Percentiles rank a stretch among this genome's conserved stretches.
Conservation (phyloP, 805 yeast species). For the Spathaspora hagerdaliae region DNA sequence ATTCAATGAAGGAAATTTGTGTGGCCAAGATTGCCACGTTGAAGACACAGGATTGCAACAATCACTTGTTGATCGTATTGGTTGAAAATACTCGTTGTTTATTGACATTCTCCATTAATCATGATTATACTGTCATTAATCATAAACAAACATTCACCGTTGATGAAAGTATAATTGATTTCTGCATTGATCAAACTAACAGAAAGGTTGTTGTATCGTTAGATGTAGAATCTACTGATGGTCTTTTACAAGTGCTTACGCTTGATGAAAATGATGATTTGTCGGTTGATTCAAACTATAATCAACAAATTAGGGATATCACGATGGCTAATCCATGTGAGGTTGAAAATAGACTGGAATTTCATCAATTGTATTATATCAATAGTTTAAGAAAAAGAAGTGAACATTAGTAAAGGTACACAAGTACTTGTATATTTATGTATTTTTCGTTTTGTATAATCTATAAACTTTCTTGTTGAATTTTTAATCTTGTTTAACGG, state of each 20-base stretch:
- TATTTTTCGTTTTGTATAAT: too few species aligned
- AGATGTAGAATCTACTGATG: constrained; percentile 23
- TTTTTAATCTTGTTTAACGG: too few species aligned
- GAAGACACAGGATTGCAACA: constrained; percentile 3
- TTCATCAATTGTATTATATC: constrained; percentile 48
- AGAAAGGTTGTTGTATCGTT: constrained; percentile 23
- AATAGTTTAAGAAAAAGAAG: constrained; percentile 57
- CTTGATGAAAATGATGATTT: constrained; percentile 19
- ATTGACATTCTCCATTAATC: constrained; percentile 29
- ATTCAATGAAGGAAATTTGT: constrained; percentile 50
- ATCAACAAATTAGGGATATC: constrained; percentile 18
- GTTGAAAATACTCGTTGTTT: constrained; percentile 50
- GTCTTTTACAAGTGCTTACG: constrained; percentile 21
- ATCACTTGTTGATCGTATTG: constrained; percentile 37
- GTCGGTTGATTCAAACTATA: constrained; percentile 9
- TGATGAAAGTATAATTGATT: constrained; percentile 23
- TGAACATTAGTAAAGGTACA: constrained; percentile 59
- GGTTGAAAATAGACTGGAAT: constrained; percentile 30
- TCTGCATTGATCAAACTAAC: constrained; percentile 15
- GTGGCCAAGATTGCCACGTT: constrained; percentile 42
- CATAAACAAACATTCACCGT: constrained; percentile 28
- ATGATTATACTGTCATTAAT: constrained; percentile 19
- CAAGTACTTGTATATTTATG: too few species aligned
- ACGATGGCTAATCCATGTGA: constrained; percentile 25
- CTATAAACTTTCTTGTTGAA: too few species aligned